These are phyloP conservation scores for Tulasnella sp. DNA, from an alignment of 768 basidiomycete genomes.

Conservation along the genomic window DNA sequence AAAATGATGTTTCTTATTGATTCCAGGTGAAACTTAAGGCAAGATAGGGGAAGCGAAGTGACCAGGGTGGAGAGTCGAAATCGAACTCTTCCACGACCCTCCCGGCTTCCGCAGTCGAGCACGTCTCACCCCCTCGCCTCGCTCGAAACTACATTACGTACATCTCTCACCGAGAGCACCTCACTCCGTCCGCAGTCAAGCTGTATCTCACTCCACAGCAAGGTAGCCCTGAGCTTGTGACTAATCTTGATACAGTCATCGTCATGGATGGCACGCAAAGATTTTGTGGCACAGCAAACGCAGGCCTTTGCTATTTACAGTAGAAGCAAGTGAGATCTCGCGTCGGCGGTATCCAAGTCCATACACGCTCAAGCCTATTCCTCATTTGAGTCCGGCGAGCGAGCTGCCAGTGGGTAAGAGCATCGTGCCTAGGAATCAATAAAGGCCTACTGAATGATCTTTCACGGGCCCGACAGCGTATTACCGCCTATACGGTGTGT, in stretches of 20 bases:
- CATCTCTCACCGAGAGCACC: constrained; percentile 18
- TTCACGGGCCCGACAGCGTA: too few species aligned
- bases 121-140: constrained; percentile 24
- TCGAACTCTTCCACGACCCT: too few species aligned
- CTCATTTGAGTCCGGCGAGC: too few species aligned
- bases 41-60: too few species aligned
- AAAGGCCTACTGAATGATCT: too few species aligned
- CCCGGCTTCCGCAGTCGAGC: not conserved
- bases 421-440: too few species aligned
- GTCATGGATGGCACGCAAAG: not conserved
- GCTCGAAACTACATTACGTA: constrained; percentile 19
- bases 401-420: too few species aligned
- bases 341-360: not conserved
- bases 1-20: too few species aligned
- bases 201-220: not conserved
- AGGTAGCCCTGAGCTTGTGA: not conserved
- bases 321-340: not conserved
- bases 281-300: not conserved
- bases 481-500: too few species aligned
- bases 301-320: not conserved
- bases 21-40: too few species aligned
- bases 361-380: not conserved
- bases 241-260: not conserved
- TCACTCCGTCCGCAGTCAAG: constrained; percentile 1
- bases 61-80: too few species aligned